A percentile compares a stretch with the other conserved stretches of the same genome.
Evolutionary conservation across 176 grass and related monocot species (phyloP).

Genomic region (Chrysopogon serrulatus): DNA sequence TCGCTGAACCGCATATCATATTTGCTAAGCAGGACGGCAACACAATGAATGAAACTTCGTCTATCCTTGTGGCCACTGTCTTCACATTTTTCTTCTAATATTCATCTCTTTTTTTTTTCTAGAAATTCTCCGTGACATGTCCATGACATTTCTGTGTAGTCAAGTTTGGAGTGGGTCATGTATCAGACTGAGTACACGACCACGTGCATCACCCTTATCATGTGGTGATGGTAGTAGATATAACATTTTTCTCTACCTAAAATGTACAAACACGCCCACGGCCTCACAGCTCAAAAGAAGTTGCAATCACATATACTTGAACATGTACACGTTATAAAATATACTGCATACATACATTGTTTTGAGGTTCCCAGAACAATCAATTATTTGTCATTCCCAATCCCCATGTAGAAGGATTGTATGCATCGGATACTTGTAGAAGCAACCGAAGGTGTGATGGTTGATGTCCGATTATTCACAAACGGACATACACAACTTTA

Average conservation of each 20-base stretch:
- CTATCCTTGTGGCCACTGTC: no score
- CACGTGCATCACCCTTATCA: no score
- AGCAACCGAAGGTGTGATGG: background rate
- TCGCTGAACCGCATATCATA: no score
- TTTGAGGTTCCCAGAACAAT: background rate
- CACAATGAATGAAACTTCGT: no score
- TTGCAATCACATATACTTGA: background rate
- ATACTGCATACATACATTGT: background rate
- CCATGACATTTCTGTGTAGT: no score
- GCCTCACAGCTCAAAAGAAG: background rate
- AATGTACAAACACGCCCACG: background rate
- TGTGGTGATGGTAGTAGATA: background rate
- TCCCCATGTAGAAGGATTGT: background rate
- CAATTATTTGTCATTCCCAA: conserved; percentile 1
- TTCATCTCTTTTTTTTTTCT: no score
- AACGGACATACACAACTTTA: background rate
- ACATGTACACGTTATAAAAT: no score
- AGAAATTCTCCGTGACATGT: no score
- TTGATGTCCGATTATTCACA: conserved; percentile 28
- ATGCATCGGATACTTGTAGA: background rate
- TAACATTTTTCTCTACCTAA: background rate
- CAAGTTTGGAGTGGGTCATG: no score
- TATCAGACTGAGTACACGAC: no score
- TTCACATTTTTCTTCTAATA: no score
- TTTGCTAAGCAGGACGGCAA: no score